Conservation (phyloP, 495 filamentous ascomycete species). For the Bombardia bombarda region DNA sequence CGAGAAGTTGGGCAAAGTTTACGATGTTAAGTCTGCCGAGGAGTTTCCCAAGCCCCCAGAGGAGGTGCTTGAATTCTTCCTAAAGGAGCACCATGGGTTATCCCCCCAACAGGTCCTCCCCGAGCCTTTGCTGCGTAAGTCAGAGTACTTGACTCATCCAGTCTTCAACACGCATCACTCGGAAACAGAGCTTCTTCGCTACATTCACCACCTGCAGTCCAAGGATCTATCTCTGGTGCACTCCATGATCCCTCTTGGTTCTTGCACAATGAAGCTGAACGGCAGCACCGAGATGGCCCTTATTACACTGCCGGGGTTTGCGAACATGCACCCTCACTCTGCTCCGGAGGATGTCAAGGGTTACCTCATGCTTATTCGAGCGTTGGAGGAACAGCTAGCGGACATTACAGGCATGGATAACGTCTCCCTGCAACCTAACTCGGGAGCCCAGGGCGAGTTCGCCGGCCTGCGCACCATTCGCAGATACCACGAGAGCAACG, state of each 20-base stretch:
- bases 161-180: conserved; percentile 98
- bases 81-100: conserved; percentile 22
- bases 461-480: conserved; percentile 89
- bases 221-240: conserved; percentile 93
- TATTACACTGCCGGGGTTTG: conserved; percentile 77
- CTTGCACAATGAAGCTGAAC: conserved; percentile 99
- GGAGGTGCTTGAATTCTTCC: conserved; percentile 20
- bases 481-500: conserved; percentile 66
- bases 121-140: conserved; percentile 59
- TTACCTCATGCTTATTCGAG: conserved; percentile 60
- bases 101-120: conserved; percentile 39
- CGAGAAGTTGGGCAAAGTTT: background rate
- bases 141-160: conserved; percentile 76
- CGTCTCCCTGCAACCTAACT: conserved; percentile 92
- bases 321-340: conserved; percentile 79
- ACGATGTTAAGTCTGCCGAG: background rate
- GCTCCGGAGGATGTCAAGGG: conserved; percentile 56
- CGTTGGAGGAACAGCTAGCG: conserved; percentile 68
- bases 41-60: background rate
- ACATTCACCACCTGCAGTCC: conserved; percentile 90
- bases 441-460: conserved; percentile 95
- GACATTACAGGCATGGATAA: conserved; percentile 87
- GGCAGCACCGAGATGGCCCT: conserved; percentile 84
- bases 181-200: conserved; percentile 90
- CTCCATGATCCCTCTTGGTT: conserved; percentile 99